Evolutionary conservation across 2,329 filamentous ascomycete genomes (phyloP).

Genomic region (Alternaria conjuncta): DNA sequence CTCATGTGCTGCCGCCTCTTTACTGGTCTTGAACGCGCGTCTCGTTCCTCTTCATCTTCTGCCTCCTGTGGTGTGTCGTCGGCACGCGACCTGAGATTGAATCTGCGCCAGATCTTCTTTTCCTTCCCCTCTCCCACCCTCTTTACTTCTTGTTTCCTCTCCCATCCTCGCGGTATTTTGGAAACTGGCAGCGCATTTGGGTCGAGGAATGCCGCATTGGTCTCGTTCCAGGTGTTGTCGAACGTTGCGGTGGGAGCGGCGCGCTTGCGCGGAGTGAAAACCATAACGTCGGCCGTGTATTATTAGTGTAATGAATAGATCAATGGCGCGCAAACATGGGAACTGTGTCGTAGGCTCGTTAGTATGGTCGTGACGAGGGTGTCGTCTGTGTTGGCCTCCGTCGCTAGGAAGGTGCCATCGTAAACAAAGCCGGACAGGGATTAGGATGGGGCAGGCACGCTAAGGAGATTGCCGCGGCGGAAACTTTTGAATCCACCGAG

Average conservation of each 20-base stretch:
- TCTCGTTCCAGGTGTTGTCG: constrained; percentile 50
- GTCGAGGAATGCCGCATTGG: constrained; percentile 51
- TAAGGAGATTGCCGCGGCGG: constrained; percentile 18
- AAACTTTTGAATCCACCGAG: constrained; percentile 21
- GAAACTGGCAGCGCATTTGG: constrained; percentile 50
- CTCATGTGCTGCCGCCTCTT: constrained; percentile 54
- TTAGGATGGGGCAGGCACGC: constrained; percentile 13
- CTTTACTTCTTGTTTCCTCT: constrained; percentile 54
- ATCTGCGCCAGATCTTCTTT: constrained; percentile 58
- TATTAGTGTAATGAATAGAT: neutral
- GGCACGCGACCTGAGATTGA: constrained; percentile 40
- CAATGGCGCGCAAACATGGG: constrained; percentile 11
- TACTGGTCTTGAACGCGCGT: constrained; percentile 51
- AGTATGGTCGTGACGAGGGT: constrained; percentile 11
- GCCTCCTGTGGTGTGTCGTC: constrained; percentile 20
- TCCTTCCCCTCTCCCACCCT: constrained; percentile 44
- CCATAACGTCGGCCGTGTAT: constrained; percentile 26
- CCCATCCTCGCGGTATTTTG: constrained; percentile 57
- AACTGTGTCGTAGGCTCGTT: constrained; percentile 3
- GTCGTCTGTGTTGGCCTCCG: constrained; percentile 14
- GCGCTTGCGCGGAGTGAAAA: constrained; percentile 40
- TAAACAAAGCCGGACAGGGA: constrained; percentile 22
- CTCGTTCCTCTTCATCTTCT: constrained; percentile 27
- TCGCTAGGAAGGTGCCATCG: constrained; percentile 15
- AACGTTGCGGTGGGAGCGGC: constrained; percentile 33